Conservation (phyloP, 2,329 filamentous ascomycete species). For the Trichoderma cornu-damae region DNA sequence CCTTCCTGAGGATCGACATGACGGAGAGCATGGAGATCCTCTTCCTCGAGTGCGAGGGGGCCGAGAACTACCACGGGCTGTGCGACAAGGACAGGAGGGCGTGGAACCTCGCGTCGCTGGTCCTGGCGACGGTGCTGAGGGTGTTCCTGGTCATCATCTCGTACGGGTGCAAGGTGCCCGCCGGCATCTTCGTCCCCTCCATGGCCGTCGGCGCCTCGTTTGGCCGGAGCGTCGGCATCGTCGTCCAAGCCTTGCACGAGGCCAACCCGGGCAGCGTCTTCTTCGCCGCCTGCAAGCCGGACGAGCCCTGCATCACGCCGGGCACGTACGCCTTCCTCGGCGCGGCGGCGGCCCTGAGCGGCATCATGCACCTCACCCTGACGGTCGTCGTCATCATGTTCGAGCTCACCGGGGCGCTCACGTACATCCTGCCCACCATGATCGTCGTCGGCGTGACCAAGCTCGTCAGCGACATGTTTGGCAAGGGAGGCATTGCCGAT, state of each 20-base stretch:
- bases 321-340: constrained; percentile 96
- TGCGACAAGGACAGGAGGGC: constrained; percentile 75
- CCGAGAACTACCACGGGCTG: constrained; percentile 80
- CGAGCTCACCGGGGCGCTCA: constrained; percentile 92
- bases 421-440: constrained; percentile 97
- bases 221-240: constrained; percentile 86
- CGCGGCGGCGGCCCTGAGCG: constrained; percentile 82
- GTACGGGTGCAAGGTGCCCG: constrained; percentile 96
- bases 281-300: constrained; percentile 82
- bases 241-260: constrained; percentile 86
- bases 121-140: constrained; percentile 74
- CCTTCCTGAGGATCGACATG: constrained; percentile 95
- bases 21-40: constrained; percentile 99
- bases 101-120: constrained; percentile 71
- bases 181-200: constrained; percentile 94
- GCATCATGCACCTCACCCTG: constrained; percentile 97
- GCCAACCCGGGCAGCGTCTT: constrained; percentile 75
- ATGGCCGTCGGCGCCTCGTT: constrained; percentile 97
- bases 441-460: constrained; percentile 98
- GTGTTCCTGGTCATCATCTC: constrained; percentile 87
- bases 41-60: constrained; percentile 87
- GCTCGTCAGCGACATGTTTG: constrained; percentile 81
- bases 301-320: constrained; percentile 92
- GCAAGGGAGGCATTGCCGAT: constrained; percentile 95
- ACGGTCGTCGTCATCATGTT: constrained; percentile 99